Evolutionary conservation across 768 basidiomycete genomes (phyloP).

Genomic region (Fomitopsis pulvina): DNA sequence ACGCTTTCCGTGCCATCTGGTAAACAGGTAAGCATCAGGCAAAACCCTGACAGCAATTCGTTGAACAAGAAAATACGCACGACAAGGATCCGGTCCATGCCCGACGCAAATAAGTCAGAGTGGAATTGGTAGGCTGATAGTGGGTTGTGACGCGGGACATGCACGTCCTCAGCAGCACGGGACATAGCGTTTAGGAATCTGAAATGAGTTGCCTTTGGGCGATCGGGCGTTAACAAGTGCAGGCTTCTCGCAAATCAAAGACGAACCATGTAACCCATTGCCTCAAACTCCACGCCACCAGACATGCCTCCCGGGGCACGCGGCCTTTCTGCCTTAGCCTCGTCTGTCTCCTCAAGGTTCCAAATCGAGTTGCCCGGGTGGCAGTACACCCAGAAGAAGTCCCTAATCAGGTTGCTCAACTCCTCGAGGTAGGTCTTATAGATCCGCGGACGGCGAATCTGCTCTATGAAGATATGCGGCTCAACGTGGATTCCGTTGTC

Average conservation of each 20-base stretch:
- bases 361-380: constrained; percentile 92
- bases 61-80: constrained; percentile 39
- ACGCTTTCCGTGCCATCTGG: constrained; percentile 93
- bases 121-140: constrained; percentile 82
- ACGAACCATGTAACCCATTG: constrained; percentile 89
- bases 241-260: neutral
- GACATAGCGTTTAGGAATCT: constrained; percentile 80
- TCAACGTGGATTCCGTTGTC: constrained; percentile 54
- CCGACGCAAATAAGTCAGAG: constrained; percentile 81
- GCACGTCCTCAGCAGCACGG: constrained; percentile 54
- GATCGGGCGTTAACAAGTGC: neutral
- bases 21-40: neutral
- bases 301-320: constrained; percentile 97
- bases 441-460: constrained; percentile 58
- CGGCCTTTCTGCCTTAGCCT: constrained; percentile 79
- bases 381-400: constrained; percentile 97
- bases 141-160: constrained; percentile 60
- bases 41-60: neutral
- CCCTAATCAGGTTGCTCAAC: constrained; percentile 83
- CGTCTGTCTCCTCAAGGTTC: constrained; percentile 78
- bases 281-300: constrained; percentile 96
- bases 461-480: constrained; percentile 77
- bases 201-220: constrained; percentile 74
- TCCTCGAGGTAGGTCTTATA: constrained; percentile 82
- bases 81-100: constrained; percentile 84